Evolutionary conservation across 1,284 basidiomycete species (phyloP).

Genomic region (Cutaneotrichosporon sp.): DNA sequence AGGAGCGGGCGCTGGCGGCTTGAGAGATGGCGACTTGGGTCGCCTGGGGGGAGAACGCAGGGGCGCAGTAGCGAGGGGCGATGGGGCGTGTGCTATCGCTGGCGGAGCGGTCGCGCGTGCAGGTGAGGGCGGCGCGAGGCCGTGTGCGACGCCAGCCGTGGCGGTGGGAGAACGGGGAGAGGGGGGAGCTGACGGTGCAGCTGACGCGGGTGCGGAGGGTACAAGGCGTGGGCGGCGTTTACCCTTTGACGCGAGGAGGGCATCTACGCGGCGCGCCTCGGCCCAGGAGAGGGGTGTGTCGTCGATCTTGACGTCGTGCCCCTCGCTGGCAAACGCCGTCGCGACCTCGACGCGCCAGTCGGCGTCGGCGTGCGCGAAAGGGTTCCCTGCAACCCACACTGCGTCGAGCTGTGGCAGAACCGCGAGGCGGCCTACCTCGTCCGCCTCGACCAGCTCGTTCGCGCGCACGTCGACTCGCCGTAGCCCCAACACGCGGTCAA

Average conservation of each 20-base stretch:
- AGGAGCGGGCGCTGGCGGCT: not conserved
- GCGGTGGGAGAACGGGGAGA: not conserved
- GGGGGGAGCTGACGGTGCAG: not conserved
- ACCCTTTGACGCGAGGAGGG: conserved; percentile 4
- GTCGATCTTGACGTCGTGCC: conserved; percentile 62
- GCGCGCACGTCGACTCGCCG: conserved; percentile 79
- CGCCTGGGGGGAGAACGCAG: not conserved
- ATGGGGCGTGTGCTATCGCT: not conserved
- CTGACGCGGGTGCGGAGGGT: not conserved
- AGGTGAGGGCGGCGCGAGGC: not conserved
- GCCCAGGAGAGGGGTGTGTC: conserved; percentile 67
- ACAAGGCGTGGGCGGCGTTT: not conserved
- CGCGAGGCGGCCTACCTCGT: conserved; percentile 79
- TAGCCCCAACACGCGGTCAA: conserved; percentile 78
- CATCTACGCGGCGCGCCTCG: conserved; percentile 50
- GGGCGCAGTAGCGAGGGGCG: not conserved
- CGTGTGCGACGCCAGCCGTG: not conserved
- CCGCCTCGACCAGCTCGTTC: conserved; percentile 74
- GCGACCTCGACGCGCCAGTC: conserved; percentile 72
- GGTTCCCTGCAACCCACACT: conserved; percentile 76
- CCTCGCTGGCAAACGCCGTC: conserved; percentile 74
- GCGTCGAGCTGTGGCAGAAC: conserved; percentile 68
- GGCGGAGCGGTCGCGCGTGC: not conserved
- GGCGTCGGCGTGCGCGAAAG: conserved; percentile 62
- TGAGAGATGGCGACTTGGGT: not conserved